These are phyloP conservation scores for Globisporangium irregulare DNA, from an alignment of 352 stramenopile species.

Conservation along the genomic window DNA sequence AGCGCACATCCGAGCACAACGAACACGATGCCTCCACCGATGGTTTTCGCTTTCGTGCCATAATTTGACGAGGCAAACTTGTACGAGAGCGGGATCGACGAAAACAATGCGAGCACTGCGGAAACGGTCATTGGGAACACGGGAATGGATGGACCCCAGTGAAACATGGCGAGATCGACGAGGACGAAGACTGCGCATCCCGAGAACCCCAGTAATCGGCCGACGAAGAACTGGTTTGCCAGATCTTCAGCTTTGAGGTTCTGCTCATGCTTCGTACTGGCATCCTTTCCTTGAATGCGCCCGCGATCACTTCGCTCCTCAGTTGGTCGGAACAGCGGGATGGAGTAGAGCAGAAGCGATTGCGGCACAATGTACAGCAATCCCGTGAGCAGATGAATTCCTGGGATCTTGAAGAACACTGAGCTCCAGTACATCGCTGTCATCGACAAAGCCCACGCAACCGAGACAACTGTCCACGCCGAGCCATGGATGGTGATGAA, in stretches of 20 bases:
- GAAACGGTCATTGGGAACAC: constrained; percentile 46
- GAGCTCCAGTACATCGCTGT: constrained; percentile 48
- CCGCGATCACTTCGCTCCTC: background rate
- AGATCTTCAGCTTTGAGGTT: constrained; percentile 21
- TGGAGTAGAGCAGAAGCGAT: constrained; percentile 32
- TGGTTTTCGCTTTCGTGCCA: constrained; percentile 24
- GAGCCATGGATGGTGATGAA: constrained; percentile 55
- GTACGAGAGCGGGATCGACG: constrained; percentile 50
- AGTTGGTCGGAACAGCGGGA: constrained; percentile 33
- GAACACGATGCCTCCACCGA: constrained; percentile 49
- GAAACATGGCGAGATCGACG: constrained; percentile 45
- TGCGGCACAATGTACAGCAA: constrained; percentile 43
- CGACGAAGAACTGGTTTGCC: constrained; percentile 37
- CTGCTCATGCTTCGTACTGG: background rate
- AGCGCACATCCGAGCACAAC: constrained; percentile 47
- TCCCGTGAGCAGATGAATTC: constrained; percentile 42
- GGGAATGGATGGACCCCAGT: constrained; percentile 38
- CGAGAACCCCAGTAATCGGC: constrained; percentile 34
- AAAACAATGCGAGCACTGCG: constrained; percentile 46
- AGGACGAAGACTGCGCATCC: constrained; percentile 46
- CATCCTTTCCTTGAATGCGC: background rate
- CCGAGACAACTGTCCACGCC: constrained; percentile 42
- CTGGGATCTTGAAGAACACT: constrained; percentile 40
- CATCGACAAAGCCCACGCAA: constrained; percentile 37
- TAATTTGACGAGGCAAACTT: constrained; percentile 34